Base-by-base conservation (phyloP, 352 stramenopile species). In the Pythium phragmiticola region DNA sequence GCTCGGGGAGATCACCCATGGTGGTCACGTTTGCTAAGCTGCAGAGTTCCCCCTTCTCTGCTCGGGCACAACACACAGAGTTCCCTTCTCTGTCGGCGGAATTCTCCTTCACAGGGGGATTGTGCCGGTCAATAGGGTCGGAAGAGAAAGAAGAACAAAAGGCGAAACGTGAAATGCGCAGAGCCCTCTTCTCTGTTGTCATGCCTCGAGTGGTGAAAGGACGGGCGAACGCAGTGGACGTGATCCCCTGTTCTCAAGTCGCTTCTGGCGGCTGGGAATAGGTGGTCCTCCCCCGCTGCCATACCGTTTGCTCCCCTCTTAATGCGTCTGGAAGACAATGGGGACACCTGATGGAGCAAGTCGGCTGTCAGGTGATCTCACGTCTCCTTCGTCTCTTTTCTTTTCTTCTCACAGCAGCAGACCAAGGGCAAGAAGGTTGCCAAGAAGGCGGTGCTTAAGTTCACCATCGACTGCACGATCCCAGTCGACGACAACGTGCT, bases 401-500 rank as follows among this genome's bases (percentile, higher is more conserved):
- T 13, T 59, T 59, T 60, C 45, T 39, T 21, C 11, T 34, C 67
- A 94, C 80, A 79, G 41, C 62, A 61, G 56, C 56, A 65, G 50
- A 63, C n/a, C 34, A 94, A 90, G 75, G 78, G 78, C 65, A 94
- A 96, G 84, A 95, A 92, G 79, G 71, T 92, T 57, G 76, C 80
- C 72, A 96, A 96, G 83, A 96, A 96, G 84, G 72, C 91, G 65
- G 60, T 92, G 50, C 80, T 96, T 30, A 97, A 96, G 87, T 98
- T 96, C 79, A 96, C 89, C 57, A 94, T 98, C 71, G 91, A 98
- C 78, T 97, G 90, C 82, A 97, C 89, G 54, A 89, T 97, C 65
- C 98, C 98, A 50, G 96, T 99, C 36, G 96, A 99, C 68, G 98
- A 99, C 84, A 97, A 99, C 69, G 96, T 99, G 46, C 82, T 99